These are phyloP conservation scores for Ananas comosus DNA, from an alignment of 176 grass and related monocot species.

Conservation along the genomic window DNA sequence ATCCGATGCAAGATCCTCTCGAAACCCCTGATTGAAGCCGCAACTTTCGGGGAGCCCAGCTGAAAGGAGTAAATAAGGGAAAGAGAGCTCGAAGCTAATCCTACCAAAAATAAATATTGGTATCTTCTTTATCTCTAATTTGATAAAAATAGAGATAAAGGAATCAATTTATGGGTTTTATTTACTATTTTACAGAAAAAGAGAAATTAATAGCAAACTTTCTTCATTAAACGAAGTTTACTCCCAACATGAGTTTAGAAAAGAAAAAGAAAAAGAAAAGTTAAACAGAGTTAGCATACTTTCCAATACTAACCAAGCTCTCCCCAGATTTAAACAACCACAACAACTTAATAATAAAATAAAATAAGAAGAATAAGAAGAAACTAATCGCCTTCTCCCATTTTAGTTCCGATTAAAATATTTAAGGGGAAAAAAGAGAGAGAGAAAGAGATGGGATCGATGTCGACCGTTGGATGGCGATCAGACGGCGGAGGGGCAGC, in stretches of 20 bases:
- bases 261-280: slow-evolving; percentile 8
- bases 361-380: no score
- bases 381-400: neutral
- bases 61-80: no score
- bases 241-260: neutral
- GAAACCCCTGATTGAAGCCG: no score
- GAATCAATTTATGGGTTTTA: no score
- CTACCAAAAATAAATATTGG: no score
- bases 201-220: slow-evolving; percentile 11
- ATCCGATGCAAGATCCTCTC: no score
- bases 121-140: neutral
- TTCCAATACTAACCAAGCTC: slow-evolving; percentile 5
- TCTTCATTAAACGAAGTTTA: neutral
- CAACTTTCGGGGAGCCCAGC: no score
- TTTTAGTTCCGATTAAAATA: neutral
- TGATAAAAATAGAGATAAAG: neutral
- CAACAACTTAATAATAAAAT: no score
- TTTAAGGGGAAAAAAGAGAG: slow-evolving; percentile 15
- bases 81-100: no score
- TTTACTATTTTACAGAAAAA: slow-evolving; percentile 4
- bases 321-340: no score
- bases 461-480: slow-evolving; percentile 30
- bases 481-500: slow-evolving; percentile 42
- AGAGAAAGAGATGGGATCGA: slow-evolving; percentile 18
- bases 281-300: slow-evolving; percentile 2